phyloP scores from a whole-genome alignment of 2,329 filamentous ascomycete genomes.

The Didymella pinodella region DNA sequence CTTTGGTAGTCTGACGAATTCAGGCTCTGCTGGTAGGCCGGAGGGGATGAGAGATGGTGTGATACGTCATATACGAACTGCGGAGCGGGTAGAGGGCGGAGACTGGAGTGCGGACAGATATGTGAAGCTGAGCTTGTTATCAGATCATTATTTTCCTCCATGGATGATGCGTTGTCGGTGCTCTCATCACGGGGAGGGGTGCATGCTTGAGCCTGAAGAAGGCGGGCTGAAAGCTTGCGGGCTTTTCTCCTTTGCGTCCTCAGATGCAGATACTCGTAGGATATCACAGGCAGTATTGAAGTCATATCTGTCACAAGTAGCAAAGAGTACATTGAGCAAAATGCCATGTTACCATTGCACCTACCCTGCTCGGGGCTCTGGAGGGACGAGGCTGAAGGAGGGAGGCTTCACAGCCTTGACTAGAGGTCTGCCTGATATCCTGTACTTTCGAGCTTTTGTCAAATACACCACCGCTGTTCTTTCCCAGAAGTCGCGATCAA shows the following conservation, averaged over 20 bases:
- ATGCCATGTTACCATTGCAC: neutral
- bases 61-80: neutral
- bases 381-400: neutral
- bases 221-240: neutral
- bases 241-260: neutral
- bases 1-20: neutral
- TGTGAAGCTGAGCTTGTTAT: neutral
- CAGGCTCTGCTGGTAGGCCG: neutral
- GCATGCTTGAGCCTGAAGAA: neutral
- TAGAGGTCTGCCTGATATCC: neutral
- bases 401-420: neutral
- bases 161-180: neutral
- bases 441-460: neutral
- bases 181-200: neutral
- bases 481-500: neutral
- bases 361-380: neutral
- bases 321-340: too few species aligned
- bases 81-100: neutral
- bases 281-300: too few species aligned
- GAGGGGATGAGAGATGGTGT: neutral
- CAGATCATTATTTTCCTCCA: neutral
- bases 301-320: too few species aligned
- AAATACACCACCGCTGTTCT: too few species aligned
- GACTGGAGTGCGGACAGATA: neutral
- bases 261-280: neutral